Conservation (phyloP, 257 asterid species). For the Solanum raphanifolium region DNA sequence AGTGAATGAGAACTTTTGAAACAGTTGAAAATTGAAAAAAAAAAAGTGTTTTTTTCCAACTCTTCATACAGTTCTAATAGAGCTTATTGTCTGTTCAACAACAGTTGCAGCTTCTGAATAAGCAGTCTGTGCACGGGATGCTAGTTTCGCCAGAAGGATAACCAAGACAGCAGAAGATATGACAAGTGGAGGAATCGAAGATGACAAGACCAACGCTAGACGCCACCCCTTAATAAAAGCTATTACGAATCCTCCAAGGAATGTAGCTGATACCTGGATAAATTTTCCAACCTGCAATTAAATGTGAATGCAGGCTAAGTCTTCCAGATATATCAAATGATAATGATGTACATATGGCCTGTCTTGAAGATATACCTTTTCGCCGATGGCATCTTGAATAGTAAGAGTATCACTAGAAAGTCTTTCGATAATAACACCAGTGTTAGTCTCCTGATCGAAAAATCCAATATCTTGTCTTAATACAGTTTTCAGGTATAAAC, state of each 20-base stretch:
- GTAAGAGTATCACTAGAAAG: constrained; percentile 89
- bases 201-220: constrained; percentile 57
- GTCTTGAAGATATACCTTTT: constrained; percentile 35
- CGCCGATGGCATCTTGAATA: constrained; percentile 88
- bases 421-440: constrained; percentile 75
- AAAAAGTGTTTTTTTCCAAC: not conserved
- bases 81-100: constrained; percentile 73
- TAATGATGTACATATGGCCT: not conserved
- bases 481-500: constrained; percentile 49
- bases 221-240: constrained; percentile 88
- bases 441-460: constrained; percentile 63
- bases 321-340: not conserved
- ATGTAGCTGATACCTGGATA: constrained; percentile 54
- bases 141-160: constrained; percentile 48
- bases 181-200: constrained; percentile 73
- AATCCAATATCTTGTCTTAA: constrained; percentile 68
- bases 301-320: not conserved
- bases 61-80: constrained; percentile 60
- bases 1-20: not conserved
- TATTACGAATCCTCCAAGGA: constrained; percentile 56
- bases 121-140: constrained; percentile 63
- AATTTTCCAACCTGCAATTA: constrained; percentile 59
- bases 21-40: not conserved
- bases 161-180: constrained; percentile 60
- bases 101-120: constrained; percentile 64